Base-by-base conservation (phyloP, 2,329 filamentous ascomycete genomes). In the Alternaria panax region DNA sequence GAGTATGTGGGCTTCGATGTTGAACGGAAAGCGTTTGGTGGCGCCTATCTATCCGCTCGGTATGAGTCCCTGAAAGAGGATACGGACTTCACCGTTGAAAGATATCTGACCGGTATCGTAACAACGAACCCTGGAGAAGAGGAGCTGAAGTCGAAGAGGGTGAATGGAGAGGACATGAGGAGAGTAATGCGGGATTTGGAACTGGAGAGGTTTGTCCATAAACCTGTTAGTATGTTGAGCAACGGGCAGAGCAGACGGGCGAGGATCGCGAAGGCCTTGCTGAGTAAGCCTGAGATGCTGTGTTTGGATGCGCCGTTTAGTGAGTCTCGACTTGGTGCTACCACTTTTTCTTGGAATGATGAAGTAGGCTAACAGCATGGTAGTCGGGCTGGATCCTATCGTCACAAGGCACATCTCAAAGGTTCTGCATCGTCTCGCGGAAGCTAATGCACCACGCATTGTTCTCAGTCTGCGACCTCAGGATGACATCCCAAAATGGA, bases 171-270 rank as follows among this genome's bases (percentile, higher is more conserved):
- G 7, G 60, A 24, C 66, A 78, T 96, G 38, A 77, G 84, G 14
- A 83, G 85, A 8, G 87, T 97, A 0, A 85, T 93, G 16, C 74
- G 75, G 7, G 90, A 96, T 68, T 80, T 99, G 55, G 85, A 86
- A 50, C 81, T 99, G 14, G 81, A 84, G 0, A 81, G 84, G 8
- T 82, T 98, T 45, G 80, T 96, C 1, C 85, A 90, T 38, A 89
- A 97, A 74, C 93, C 94, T 0, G 91, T 98, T 7, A 87, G 91
- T 24, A 96, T 95, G 75, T 80, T 99, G 54, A 97, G 93, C 75
- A 97, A 98, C 77, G 95, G 95, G 0, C 95, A 99, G 79, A 94
- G 91, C 7, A 84, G 94, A 64, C 84, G 95, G 54, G 91, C 94
- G 7, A 87, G 92, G 62, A 97, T 99, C 67, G 95, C 93, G 2